Base-by-base conservation (phyloP, 768 basidiomycete genomes). In the Tulasnella sp. region DNA sequence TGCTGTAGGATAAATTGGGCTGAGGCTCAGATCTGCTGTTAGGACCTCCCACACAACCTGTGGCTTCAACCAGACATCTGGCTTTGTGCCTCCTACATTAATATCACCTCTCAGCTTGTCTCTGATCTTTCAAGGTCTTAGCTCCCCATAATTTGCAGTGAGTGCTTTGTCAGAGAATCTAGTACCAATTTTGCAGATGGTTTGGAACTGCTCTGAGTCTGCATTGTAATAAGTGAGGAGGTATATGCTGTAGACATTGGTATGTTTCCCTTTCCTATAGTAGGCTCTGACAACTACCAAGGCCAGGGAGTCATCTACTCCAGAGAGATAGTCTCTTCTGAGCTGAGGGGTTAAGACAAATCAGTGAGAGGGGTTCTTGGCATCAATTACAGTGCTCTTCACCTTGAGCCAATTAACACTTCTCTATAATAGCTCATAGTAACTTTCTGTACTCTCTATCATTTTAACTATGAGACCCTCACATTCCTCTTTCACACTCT, bases 391-490 rank as follows among this genome's bases (percentile, higher is more conserved):
- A 61, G 38, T 30, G 29, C 10, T 15, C 44, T n/a, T 10, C 31
- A 92, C 94, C 82, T 99, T 99, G 15, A 99, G 74, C 96, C 96
- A 99, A 68, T 98, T 97, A 56, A 97, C 86, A 72, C 89, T 92
- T 42, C 96, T 76, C 60, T 93, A 75, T 70, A 91, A 94, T 8
- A 96, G 96, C 71, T 97, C 93, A 68, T 99, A 99, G 66, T 80
- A 89, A 70, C 92, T 90, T 5, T 85, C 88, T 41, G 91, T 85
- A 48, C 81, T 85, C 43, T 94, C 90, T 15, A 99, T 74, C 92
- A 96, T 94, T 75, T 99, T 99, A 60, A 99, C 91, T 96, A 99
- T 99, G 48, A 99, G 79, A 9, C 96, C 96, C 70, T 99, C 96
- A 69, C 96, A 98, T 1, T 94, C 92, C 68, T 98, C 96, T 69